Percentiles rank a stretch among this genome's conserved stretches.
phyloP scores from a whole-genome alignment of 2,329 filamentous ascomycete genomes.

The Cladosporium sp. region DNA sequence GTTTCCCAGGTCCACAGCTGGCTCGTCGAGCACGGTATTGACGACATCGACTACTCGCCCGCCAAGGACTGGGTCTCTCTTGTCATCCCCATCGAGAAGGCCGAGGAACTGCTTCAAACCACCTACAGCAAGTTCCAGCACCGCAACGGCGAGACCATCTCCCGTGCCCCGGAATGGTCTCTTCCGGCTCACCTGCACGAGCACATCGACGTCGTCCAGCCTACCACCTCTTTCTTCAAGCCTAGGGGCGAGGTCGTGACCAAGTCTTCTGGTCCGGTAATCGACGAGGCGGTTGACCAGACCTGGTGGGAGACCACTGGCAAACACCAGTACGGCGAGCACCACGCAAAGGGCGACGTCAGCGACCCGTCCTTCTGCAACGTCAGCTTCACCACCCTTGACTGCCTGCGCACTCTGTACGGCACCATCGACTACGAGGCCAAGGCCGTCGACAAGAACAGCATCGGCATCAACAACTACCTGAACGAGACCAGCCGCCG shows the following conservation, averaged over 20 bases:
- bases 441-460: slow-evolving; percentile 36
- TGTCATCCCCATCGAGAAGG: slow-evolving; percentile 44
- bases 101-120: slow-evolving; percentile 49
- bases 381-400: slow-evolving; percentile 45
- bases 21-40: slow-evolving; percentile 49
- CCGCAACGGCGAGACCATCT: slow-evolving; percentile 45
- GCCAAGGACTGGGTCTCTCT: slow-evolving; percentile 55
- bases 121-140: slow-evolving; percentile 48
- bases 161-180: slow-evolving; percentile 52
- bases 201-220: slow-evolving; percentile 55
- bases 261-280: slow-evolving; percentile 20
- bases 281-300: slow-evolving; percentile 18
- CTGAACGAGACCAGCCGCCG: slow-evolving; percentile 45
- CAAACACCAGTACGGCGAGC: slow-evolving; percentile 15
- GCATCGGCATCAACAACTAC: slow-evolving; percentile 43
- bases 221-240: slow-evolving; percentile 55
- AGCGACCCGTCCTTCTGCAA: slow-evolving; percentile 41
- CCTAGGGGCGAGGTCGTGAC: slow-evolving; percentile 16
- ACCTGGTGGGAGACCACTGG: slow-evolving; percentile 18
- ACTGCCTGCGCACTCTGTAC: slow-evolving; percentile 50
- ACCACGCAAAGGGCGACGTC: slow-evolving; percentile 7
- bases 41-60: slow-evolving; percentile 40
- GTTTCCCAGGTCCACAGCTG: slow-evolving; percentile 49
- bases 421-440: slow-evolving; percentile 49
- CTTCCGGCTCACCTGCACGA: slow-evolving; percentile 52